Base-by-base conservation (phyloP, 495 filamentous ascomycete genomes). In the Penicillium flavigenum region DNA sequence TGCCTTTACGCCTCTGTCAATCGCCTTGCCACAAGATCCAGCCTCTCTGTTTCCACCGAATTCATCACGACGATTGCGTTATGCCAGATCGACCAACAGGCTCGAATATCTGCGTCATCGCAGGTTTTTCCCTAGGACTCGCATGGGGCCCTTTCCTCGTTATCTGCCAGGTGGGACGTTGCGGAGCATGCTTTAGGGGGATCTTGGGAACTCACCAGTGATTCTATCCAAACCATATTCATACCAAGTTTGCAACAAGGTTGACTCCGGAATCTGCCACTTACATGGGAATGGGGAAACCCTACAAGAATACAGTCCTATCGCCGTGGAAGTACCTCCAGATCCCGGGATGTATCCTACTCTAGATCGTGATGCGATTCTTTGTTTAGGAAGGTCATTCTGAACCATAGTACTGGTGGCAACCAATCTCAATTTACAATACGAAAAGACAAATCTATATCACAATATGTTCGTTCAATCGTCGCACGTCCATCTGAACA, bases 381-480 rank as follows among this genome's bases (percentile, higher is more conserved):
- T 36, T 27, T 36, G 16, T 39, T 39, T 8, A 51, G 32, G 29
- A n/a, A 19, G 16, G n/a, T 24, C 43, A 53, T 17, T 20, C 14
- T n/a, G 19, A 55, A 46, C 3, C 20, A 55, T 47, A 34, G 22
- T 36, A 47, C 4, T 20, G 2, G 14, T 6, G 24, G 12, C 11
- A 47, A 39, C 11, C 29, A 46, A 54, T 17, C 6, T 47, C 43
- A 55, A 29, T 26, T 17, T 36, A 55, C 43, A 29, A 55, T 20
- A 47, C 5, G 11, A 27, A 26, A 20, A 55, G 20, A 34, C 31
- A 41, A 47, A 1, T 55, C 20, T 55, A 53, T 44, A 5, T 19
- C 19, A 52, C 36, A 29, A 20, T 31, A 46, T 5, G 11, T 26
- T 55, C 53, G 44, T 55, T 47, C 12, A 55, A 22, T 50, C 46